Evolutionary conservation across 2,329 filamentous ascomycete species (phyloP), one percentile per base, ranked within the genome.

Genomic region (Nigrograna mackinnonii): DNA sequence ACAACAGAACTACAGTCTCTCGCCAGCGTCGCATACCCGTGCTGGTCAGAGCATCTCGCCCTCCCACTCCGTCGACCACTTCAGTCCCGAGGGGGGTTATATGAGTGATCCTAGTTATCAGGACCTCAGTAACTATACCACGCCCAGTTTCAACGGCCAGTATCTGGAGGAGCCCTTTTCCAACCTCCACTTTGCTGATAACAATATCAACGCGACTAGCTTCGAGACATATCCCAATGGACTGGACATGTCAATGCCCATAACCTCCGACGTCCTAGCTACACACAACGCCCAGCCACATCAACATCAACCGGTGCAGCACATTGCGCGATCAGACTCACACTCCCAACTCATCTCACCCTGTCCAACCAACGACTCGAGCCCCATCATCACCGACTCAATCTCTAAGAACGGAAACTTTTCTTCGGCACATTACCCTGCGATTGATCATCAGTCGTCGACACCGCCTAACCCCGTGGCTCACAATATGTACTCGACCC

Each of bases 41-140:
- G 56, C 57, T 41, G 60, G 57, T 22, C 58, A 62, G 28, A 63
- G 55, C 37, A 51, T 64, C 24, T 71, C 68, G 6, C 67, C 68
- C 18, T 64, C 64, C 20, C 60, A 64, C 41, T 68, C 67, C n/a
- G 55, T 62, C 41, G 67, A 69, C 24, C 59, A 69, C 33, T 48
- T 68, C 22, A 70, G 66, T 35, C 64, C 67, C 6, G 63, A 68
- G 30, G 42, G 49, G 19, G 56, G 60, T 12, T 68, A 68, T 37
- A 46, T 59, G 39, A 67, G 61, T 41, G 65, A 69, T 37, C 53
- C 58, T 14, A 64, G 50, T 36, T 58, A 64, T 31, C 56, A 58
- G 17, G 58, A 66, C 22, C 39, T 55, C 18, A 66, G 60, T 48
- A 58, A 49, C 36, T 67, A 65, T 33, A 53, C 64, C 3, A 65